phyloP scores from a whole-genome alignment of 441 rosid genomes.

The Gossypium laxum region DNA sequence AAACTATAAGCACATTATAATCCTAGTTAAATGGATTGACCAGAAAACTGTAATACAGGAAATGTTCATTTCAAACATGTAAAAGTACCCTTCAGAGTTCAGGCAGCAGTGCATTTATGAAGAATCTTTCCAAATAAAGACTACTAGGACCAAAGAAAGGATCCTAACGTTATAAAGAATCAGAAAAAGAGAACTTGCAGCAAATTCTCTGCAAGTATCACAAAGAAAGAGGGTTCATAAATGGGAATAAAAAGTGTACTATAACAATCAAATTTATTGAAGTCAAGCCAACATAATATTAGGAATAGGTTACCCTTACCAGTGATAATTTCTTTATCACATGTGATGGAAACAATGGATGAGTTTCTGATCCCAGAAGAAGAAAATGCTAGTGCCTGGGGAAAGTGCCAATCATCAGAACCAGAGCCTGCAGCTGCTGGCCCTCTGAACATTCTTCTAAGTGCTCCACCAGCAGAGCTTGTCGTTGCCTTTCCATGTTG shows the following conservation, averaged over 20 bases:
- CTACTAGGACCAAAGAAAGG: constrained; percentile 8
- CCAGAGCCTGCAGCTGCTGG: constrained; percentile 48
- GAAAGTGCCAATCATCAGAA: constrained; percentile 67
- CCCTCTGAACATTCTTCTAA: constrained; percentile 90
- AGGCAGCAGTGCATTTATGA: neutral
- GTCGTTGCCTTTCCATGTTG: constrained; percentile 70
- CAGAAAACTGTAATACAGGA: neutral
- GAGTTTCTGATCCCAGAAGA: constrained; percentile 78
- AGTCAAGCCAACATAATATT: neutral
- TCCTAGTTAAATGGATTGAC: neutral
- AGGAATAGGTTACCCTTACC: constrained; percentile 34
- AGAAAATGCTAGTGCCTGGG: constrained; percentile 87
- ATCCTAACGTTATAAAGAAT: neutral
- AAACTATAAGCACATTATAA: neutral
- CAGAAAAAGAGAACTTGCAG: neutral
- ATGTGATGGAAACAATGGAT: constrained; percentile 67
- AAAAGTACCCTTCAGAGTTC: constrained; percentile 6
- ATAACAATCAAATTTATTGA: neutral
- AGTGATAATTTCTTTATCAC: constrained; percentile 75
- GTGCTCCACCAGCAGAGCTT: constrained; percentile 59
- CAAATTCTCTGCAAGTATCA: neutral
- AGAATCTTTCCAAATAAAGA: constrained; percentile 1
- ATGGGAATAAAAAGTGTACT: neutral
- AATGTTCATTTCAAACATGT: constrained; percentile 8
- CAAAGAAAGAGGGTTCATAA: neutral